A percentile compares a stretch with the other conserved stretches of the same genome.
phyloP scores from a whole-genome alignment of 768 basidiomycete species.

The Holtermanniella nyarrowii region DNA sequence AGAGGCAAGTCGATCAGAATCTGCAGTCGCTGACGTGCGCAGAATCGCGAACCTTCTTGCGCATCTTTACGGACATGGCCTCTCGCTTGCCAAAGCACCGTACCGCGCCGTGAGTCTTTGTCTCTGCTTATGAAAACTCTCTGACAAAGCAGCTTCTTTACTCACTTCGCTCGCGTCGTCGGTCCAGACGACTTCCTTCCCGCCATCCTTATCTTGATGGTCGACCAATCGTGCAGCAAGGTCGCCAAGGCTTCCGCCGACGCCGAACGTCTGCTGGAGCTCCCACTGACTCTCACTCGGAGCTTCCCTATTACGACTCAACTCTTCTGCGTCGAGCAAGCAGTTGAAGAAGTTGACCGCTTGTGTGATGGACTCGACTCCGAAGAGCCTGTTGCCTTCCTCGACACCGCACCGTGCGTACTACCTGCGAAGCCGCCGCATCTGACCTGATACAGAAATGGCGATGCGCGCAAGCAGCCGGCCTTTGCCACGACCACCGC shows the following conservation, averaged over 20 bases:
- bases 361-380: conserved; percentile 42
- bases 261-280: conserved; percentile 49
- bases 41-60: conserved; percentile 66
- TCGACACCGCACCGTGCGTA: conserved; percentile 53
- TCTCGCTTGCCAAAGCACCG: conserved; percentile 87
- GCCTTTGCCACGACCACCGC: conserved; percentile 13
- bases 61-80: conserved; percentile 86
- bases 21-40: not conserved
- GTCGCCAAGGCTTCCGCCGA: conserved; percentile 55
- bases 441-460: not conserved
- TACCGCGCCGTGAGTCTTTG: conserved; percentile 58
- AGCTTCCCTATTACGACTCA: conserved; percentile 25
- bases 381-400: conserved; percentile 41
- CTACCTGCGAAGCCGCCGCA: not conserved
- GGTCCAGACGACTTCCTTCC: conserved; percentile 71
- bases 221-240: conserved; percentile 65
- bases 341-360: conserved; percentile 57
- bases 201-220: conserved; percentile 69
- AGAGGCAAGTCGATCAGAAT: conserved; percentile 42
- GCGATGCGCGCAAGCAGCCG: not conserved
- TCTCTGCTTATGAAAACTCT: not conserved
- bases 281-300: conserved; percentile 53
- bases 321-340: conserved; percentile 46
- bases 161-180: conserved; percentile 71
- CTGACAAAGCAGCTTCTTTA: conserved; percentile 60